Percentiles rank a stretch among this genome's conserved stretches.
Conservation (phyloP, 1,284 basidiomycete species). For the Tilletia horrida region DNA sequence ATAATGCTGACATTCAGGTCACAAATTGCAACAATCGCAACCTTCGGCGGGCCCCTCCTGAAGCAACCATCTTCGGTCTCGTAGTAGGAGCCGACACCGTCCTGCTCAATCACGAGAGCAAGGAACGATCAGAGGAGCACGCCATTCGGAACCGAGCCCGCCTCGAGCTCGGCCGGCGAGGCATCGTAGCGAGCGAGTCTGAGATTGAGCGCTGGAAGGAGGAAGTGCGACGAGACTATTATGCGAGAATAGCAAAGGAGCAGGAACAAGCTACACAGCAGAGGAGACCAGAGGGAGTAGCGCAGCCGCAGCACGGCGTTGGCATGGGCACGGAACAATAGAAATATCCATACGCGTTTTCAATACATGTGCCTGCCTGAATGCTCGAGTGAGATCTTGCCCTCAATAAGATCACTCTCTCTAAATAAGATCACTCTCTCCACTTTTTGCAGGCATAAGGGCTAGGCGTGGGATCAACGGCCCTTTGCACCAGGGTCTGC, state of each 20-base stretch:
- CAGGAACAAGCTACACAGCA: neutral
- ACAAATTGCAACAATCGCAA: too few species aligned
- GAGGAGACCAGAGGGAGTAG: neutral
- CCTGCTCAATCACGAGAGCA: constrained; percentile 39
- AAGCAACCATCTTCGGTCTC: constrained; percentile 45
- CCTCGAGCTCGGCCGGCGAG: constrained; percentile 38
- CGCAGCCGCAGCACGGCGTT: neutral
- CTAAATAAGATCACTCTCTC: too few species aligned
- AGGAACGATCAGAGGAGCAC: constrained; percentile 42
- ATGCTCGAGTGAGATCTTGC: too few species aligned
- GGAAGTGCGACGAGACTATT: constrained; percentile 23
- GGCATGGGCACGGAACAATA: neutral
- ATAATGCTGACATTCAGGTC: too few species aligned
- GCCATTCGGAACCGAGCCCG: constrained; percentile 38
- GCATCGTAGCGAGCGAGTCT: constrained; percentile 43
- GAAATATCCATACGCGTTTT: too few species aligned
- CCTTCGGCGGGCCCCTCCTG: neutral
- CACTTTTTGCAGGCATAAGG: too few species aligned
- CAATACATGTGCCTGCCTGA: too few species aligned
- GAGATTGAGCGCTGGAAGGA: constrained; percentile 50
- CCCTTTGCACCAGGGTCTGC: neutral
- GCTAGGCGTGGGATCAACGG: too few species aligned
- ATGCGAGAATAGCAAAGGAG: neutral
- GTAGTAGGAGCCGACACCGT: constrained; percentile 47
- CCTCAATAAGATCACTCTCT: too few species aligned